These are phyloP conservation scores for Larix sibirica DNA, from an alignment of 83 land plant genomes.

Conservation along the genomic window DNA sequence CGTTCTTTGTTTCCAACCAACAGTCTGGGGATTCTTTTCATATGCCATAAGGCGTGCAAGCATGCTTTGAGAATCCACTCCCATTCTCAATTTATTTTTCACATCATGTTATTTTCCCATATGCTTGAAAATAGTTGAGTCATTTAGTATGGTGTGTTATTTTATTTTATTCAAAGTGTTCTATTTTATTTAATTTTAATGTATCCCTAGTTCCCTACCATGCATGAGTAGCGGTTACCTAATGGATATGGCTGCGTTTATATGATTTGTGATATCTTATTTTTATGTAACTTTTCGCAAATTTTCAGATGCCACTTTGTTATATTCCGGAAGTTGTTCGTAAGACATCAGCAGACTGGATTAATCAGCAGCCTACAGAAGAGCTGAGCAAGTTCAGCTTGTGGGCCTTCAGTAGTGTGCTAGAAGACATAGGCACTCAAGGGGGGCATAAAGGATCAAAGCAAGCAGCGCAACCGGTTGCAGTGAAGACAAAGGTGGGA, in stretches of 20 bases:
- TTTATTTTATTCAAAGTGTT: too few species aligned
- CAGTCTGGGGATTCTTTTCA: too few species aligned
- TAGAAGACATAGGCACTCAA: constrained; percentile 58
- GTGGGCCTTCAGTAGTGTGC: constrained; percentile 72
- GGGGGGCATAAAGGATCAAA: constrained; percentile 71
- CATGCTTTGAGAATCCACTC: too few species aligned
- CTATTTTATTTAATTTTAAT: too few species aligned
- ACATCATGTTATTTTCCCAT: too few species aligned
- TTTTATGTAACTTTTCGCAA: neutral
- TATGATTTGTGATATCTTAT: neutral
- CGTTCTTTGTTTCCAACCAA: too few species aligned
- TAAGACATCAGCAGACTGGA: constrained; percentile 83
- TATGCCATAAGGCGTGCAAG: too few species aligned
- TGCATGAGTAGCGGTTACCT: too few species aligned
- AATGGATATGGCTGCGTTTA: neutral
- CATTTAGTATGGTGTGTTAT: too few species aligned
- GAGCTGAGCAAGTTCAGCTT: constrained; percentile 65
- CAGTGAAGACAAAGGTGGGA: constrained; percentile 77
- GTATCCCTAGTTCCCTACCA: too few species aligned
- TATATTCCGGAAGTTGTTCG: constrained; percentile 75
- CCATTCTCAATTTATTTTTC: too few species aligned
- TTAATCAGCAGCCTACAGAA: constrained; percentile 61
- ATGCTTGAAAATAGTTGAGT: too few species aligned
- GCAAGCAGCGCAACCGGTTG: constrained; percentile 37
- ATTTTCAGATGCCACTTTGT: constrained; percentile 76